These are phyloP conservation scores for Ceratobasidium sp. DNA, from an alignment of 1,284 basidiomycete genomes.

Conservation along the genomic window DNA sequence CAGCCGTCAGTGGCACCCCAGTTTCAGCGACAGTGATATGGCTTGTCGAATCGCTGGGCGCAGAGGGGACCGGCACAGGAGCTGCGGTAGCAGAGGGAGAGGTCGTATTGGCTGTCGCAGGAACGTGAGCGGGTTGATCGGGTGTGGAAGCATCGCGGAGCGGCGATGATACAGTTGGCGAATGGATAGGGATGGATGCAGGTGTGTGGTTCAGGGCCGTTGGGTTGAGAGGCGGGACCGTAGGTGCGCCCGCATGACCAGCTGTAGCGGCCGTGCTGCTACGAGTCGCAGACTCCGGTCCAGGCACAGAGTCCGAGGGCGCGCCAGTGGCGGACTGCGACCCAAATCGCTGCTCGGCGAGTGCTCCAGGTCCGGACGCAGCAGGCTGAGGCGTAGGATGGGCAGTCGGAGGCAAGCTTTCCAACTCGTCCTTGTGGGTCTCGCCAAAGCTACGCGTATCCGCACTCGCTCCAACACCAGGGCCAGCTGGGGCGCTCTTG, in stretches of 20 bases:
- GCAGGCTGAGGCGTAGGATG: conserved; percentile 25
- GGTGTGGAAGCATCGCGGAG: conserved; percentile 48
- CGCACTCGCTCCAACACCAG: conserved; percentile 57
- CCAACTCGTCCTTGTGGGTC: conserved; percentile 79
- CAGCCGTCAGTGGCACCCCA: conserved; percentile 66
- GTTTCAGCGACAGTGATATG: conserved; percentile 75
- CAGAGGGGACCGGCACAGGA: conserved; percentile 51
- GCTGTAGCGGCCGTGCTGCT: conserved; percentile 28
- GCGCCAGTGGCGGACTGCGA: conserved; percentile 30
- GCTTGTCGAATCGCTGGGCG: conserved; percentile 56
- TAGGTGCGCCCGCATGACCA: conserved; percentile 5
- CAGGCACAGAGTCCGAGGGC: conserved; percentile 11
- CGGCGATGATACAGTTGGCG: conserved; percentile 51
- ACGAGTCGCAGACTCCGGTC: conserved; percentile 9
- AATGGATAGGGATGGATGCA: conserved; percentile 61
- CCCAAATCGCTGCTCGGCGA: conserved; percentile 38
- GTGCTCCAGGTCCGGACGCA: conserved; percentile 11
- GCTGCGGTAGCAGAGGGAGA: conserved; percentile 50
- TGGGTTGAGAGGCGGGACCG: conserved; percentile 65
- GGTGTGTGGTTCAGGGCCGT: conserved; percentile 68
- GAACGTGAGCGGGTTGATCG: conserved; percentile 50
- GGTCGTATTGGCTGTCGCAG: conserved; percentile 46
- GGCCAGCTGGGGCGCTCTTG: conserved; percentile 59
- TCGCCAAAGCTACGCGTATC: conserved; percentile 84
- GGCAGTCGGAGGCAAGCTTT: conserved; percentile 56